These are phyloP conservation scores for Saturnispora silvae DNA, from an alignment of 805 yeast genomes.

Conservation along the genomic window DNA sequence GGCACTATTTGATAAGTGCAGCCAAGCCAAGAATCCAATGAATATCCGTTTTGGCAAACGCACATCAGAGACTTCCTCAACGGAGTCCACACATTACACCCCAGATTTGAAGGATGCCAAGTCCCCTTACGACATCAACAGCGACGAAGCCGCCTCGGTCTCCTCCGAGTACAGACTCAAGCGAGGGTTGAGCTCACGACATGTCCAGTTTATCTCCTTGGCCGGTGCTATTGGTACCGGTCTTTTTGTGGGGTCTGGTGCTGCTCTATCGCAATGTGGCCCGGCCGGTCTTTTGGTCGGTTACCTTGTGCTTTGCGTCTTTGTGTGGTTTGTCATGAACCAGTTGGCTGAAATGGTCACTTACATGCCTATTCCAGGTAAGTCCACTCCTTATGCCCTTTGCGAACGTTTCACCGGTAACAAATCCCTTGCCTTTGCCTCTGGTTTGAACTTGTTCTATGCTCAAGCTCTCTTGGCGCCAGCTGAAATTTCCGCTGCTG, in stretches of 20 bases:
- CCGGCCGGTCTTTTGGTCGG: conserved; percentile 44
- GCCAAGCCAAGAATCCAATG: no score
- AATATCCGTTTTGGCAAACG: not conserved
- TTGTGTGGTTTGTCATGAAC: conserved; percentile 57
- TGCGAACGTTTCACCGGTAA: conserved; percentile 29
- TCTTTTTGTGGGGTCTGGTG: conserved; percentile 39
- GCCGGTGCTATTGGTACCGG: conserved; percentile 72
- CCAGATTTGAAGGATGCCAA: not conserved
- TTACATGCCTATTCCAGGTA: conserved; percentile 50
- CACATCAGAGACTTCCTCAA: not conserved
- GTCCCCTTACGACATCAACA: not conserved
- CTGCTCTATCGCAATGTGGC: conserved; percentile 26
- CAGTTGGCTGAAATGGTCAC: conserved; percentile 61
- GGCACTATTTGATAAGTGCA: no score
- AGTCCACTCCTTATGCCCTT: conserved; percentile 49
- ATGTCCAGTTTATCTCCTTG: conserved; percentile 55
- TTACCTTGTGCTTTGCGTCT: conserved; percentile 50
- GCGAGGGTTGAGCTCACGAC: conserved; percentile 36
- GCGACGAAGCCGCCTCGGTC: not conserved
- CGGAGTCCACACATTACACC: no score
- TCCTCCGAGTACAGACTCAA: conserved; percentile 8
- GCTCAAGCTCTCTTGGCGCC: conserved; percentile 44
- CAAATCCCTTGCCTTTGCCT: conserved; percentile 49
- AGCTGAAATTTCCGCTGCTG: conserved; percentile 56
- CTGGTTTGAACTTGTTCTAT: conserved; percentile 39